A percentile compares a stretch with the other conserved stretches of the same genome.
Evolutionary conservation across 129 eudicot genomes (phyloP).

Genomic region (Artemisia argyi): DNA sequence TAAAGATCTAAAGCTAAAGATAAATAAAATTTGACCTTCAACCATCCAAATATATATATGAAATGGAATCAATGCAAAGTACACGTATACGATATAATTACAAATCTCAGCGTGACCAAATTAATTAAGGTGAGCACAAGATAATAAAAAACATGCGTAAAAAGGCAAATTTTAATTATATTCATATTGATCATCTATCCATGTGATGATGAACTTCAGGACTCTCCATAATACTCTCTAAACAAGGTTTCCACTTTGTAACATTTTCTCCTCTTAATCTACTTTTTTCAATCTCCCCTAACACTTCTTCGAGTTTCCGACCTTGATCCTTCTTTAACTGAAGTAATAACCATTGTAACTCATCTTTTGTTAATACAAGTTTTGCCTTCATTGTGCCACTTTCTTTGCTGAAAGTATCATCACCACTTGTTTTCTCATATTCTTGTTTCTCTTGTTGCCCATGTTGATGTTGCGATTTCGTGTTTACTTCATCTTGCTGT

Average conservation of each 20-base stretch:
- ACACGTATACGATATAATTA: constrained; percentile 15
- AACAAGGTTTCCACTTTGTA: constrained; percentile 68
- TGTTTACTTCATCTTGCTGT: constrained; percentile 14
- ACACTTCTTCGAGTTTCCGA: constrained; percentile 54
- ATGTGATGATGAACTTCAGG: constrained; percentile 55
- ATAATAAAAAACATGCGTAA: constrained; percentile 10
- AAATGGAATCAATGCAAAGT: neutral
- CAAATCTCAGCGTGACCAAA: constrained; percentile 31
- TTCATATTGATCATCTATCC: constrained; percentile 42
- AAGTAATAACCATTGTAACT: constrained; percentile 61
- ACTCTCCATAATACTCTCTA: constrained; percentile 74
- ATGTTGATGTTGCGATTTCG: constrained; percentile 4
- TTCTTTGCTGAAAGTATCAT: constrained; percentile 21
- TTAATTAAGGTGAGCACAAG: no score
- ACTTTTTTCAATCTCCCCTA: constrained; percentile 61
- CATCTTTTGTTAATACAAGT: constrained; percentile 73
- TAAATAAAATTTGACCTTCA: constrained; percentile 1
- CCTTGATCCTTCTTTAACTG: constrained; percentile 50
- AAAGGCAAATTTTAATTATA: constrained; percentile 5
- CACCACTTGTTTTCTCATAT: constrained; percentile 20
- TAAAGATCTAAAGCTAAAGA: neutral
- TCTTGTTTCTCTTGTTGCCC: constrained; percentile 22
- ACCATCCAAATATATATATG: neutral
- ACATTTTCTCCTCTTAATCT: constrained; percentile 39
- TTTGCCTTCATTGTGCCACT: constrained; percentile 48